These are phyloP conservation scores for Delonix regia DNA, from an alignment of 306 rosid species.

Conservation along the genomic window DNA sequence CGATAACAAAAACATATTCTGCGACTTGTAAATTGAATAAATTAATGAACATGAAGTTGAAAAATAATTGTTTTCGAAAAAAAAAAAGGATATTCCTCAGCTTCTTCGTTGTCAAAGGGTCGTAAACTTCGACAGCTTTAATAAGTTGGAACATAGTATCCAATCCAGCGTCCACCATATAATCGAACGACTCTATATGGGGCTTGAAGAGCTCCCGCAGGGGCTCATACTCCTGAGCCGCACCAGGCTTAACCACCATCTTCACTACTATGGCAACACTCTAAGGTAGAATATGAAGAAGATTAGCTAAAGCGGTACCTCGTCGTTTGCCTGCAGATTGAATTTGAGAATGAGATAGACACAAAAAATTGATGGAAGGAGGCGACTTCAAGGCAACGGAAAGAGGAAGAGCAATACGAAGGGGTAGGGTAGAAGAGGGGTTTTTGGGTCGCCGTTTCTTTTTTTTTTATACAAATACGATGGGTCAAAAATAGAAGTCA, in stretches of 20 bases:
- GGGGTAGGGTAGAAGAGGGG: slow-evolving; percentile 7
- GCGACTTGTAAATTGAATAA: not conserved
- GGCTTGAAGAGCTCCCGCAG: slow-evolving; percentile 69
- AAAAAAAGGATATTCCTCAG: slow-evolving; percentile 78
- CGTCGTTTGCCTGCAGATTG: not conserved
- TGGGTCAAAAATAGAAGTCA: not conserved
- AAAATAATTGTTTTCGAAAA: not conserved
- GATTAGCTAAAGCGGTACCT: not conserved
- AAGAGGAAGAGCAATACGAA: not conserved
- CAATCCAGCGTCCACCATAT: slow-evolving; percentile 62
- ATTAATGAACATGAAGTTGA: not conserved
- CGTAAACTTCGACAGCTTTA: slow-evolving; percentile 53
- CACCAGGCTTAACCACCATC: slow-evolving; percentile 43
- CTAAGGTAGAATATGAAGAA: not conserved
- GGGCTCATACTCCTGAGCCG: slow-evolving; percentile 40
- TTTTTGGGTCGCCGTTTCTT: slow-evolving; percentile 1
- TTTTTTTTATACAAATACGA: not conserved
- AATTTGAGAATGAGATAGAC: not conserved
- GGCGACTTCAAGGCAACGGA: not conserved
- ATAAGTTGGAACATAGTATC: slow-evolving; percentile 49
- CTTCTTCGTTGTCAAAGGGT: slow-evolving; percentile 46
- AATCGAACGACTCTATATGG: slow-evolving; percentile 80
- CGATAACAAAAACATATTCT: not conserved
- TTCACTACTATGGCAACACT: not conserved
- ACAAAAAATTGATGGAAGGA: not conserved